Base-by-base conservation (phyloP, 345 rosid species). In the Tarenaya hassleriana region DNA sequence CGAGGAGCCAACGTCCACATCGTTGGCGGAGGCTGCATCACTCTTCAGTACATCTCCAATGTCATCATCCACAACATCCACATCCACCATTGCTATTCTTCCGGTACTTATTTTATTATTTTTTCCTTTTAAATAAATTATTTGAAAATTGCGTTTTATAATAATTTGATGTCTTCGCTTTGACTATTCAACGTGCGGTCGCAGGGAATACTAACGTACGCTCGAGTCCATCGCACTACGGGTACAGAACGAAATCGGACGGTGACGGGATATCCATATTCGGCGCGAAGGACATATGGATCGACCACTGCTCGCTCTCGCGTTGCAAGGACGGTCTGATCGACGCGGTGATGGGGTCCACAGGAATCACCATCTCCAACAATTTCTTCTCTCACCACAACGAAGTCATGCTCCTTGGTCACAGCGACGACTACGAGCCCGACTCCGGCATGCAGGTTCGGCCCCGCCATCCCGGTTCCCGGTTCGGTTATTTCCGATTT, bases 1-100 rank as follows among this genome's bases (percentile, higher is more conserved):
- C 89, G 96, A 18, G 98, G 98, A 38, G 96, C 96, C 7, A 84
- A 83, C 60, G 95, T 92, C 9, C 98, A 88, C 47, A 88, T 92
- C 32, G 61, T 58, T 5, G 98, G 98, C 1, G 98, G 98, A 40
- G 98, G 98, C 3, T 92, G 98, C 82, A 76, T 92, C 34, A 92
- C 98, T 21, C 58, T 92, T 67, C 98, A 92, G 72, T 92, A 77
- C 53, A 75, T 88, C 48, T 82, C 77, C 70, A 88, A 88, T 65
- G 67, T 92, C 49, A 92, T 92, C 40, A 92, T 92, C 21, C 98
- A 92, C 65, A 92, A 84, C 61, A 64, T 92, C 15, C 96, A 92
- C 66, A 63, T 92, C 34, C 96, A 92, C 60, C 89, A 92, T 58
- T 92, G 98, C 62, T 71, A 77, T 34, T 75, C 46, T 14, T 84